phyloP scores from a whole-genome alignment of 2,329 filamentous ascomycete species.

The Colletotrichum ledebouriae region DNA sequence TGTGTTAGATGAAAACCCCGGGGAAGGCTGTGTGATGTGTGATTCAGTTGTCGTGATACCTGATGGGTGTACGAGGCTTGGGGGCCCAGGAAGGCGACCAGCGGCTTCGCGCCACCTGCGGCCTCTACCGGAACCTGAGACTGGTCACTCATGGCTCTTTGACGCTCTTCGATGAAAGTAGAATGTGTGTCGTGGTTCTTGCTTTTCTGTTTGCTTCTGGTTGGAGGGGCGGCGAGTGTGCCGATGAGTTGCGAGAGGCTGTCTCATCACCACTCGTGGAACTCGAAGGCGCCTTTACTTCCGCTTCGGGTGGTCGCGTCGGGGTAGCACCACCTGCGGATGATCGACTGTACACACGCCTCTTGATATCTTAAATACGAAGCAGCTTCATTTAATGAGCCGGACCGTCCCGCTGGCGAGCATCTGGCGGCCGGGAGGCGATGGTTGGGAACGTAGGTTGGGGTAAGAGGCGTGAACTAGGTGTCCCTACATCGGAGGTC shows the following conservation, averaged over 20 bases:
- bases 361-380: conserved; percentile 29
- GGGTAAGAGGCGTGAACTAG: conserved; percentile 2
- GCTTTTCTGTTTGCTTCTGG: background rate
- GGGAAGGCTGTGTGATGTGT: conserved; percentile 16
- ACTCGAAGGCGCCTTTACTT: conserved; percentile 28
- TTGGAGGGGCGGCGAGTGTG: background rate
- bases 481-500: conserved; percentile 23
- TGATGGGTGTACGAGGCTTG: conserved; percentile 65
- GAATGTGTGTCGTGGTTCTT: background rate
- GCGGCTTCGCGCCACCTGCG: conserved; percentile 45
- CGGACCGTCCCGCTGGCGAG: conserved; percentile 7
- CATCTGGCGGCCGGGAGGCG: conserved; percentile 8
- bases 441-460: background rate
- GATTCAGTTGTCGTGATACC: conserved; percentile 50
- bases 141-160: conserved; percentile 33
- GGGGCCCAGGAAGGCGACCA: conserved; percentile 65
- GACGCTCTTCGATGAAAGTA: background rate
- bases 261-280: conserved; percentile 25
- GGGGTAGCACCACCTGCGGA: conserved; percentile 29
- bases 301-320: conserved; percentile 34
- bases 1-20: conserved; percentile 43
- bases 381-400: conserved; percentile 20
- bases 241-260: conserved; percentile 9
- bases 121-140: conserved; percentile 25
- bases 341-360: conserved; percentile 21